Base-by-base conservation (phyloP, 495 filamentous ascomycete species). In the Copromyces sp. region DNA sequence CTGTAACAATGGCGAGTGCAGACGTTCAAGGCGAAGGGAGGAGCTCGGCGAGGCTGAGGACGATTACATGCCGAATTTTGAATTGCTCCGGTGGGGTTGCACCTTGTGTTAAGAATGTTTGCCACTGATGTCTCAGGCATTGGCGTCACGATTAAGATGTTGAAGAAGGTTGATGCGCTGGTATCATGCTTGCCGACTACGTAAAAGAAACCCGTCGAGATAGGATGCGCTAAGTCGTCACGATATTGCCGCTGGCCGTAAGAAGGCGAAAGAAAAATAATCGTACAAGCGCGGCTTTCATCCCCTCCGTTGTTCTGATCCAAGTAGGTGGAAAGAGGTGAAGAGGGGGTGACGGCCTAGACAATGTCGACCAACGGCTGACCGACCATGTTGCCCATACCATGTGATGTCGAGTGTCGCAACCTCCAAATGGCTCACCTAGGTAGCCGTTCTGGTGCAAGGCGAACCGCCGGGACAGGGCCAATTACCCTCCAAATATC, bases 131-230 rank as follows among this genome's bases (percentile, higher is more conserved):
- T 74, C 71, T 71, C 44, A 61, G 72, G 74, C 72, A 70, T 75
- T 75, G 72, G 38, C 70, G 70, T 76, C 77, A 78, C 77, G 74
- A 76, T 72, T 71, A 76, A 74, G 35, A 65, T 65, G 72, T 24
- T 75, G 78, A 69, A 76, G 74, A 61, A 71, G 41, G 72, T 71
- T 77, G 77, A 74, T 72, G 78, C 74, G 78, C 69, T 77, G 77
- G 76, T 80, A 74, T 75, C 76, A 79, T 75, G 78, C 74, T 75
- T 77, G 75, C 70, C 79, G 78, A 71, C 80, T 81, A 81, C 80
- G 78, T 75, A 80, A 77, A 73, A 72, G 45, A 73, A 75, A 74
- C 76, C 74, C 68, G 78, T 74, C 69, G 69, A 74, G 71, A 74
- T 73, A 74, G 73, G 73, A 71, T 73, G 61, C 75, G 74, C 73